phyloP scores from a whole-genome alignment of 2,329 filamentous ascomycete species.

The Byssothecium circinans region DNA sequence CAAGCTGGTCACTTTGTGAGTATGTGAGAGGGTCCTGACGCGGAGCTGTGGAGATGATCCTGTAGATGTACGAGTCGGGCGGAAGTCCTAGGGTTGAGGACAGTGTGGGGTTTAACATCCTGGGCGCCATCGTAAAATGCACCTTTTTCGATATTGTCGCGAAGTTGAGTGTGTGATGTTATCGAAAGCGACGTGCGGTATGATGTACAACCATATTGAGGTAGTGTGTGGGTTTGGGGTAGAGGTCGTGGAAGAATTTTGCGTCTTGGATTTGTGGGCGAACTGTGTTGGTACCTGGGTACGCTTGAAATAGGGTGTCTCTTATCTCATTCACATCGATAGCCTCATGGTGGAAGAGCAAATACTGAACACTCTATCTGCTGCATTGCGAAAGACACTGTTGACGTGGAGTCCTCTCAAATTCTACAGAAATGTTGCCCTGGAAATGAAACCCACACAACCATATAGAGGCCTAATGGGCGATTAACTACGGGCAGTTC shows the following conservation, averaged over 20 bases:
- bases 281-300: no score
- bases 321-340: no score
- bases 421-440: slow-evolving; percentile 46
- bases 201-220: not conserved
- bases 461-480: slow-evolving; percentile 48
- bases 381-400: no score
- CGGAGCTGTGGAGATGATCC: slow-evolving; percentile 36
- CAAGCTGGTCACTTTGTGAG: slow-evolving; percentile 47
- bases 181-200: not conserved
- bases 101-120: slow-evolving; percentile 15
- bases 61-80: slow-evolving; percentile 44
- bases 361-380: no score
- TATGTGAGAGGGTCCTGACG: slow-evolving; percentile 37
- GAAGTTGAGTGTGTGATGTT: not conserved
- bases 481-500: slow-evolving; percentile 57
- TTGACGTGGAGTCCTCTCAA: no score
- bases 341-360: no score
- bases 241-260: not conserved
- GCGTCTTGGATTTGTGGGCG: not conserved
- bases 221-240: not conserved
- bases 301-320: no score
- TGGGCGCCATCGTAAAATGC: slow-evolving; percentile 19
- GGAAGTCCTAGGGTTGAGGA: slow-evolving; percentile 31
- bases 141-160: not conserved
- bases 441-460: slow-evolving; percentile 57